Evolutionary conservation across 1,284 basidiomycete species (phyloP), one percentile per base, ranked within the genome.

Genomic region (Leccinum brunneo-olivaceum): DNA sequence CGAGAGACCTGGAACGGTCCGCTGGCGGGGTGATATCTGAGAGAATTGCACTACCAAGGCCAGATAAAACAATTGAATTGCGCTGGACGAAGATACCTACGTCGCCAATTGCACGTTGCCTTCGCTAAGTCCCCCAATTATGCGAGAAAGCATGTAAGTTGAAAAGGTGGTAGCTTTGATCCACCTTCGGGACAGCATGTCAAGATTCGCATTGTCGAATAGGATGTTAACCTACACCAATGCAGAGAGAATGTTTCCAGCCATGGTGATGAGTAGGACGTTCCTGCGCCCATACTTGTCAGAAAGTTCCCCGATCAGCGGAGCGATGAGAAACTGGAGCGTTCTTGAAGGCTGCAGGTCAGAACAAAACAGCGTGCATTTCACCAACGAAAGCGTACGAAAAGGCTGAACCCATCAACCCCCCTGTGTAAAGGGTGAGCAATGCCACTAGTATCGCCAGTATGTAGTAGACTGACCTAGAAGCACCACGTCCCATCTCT

Each of bases 71-170:
- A 8, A 38, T 18, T 3, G 18, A 35, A 36, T 21, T 2, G 23
- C 33, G 36, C 5, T 14, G 5, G 43, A 39, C 18, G 18, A 35
- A 39, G 12, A 27, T 12, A 70, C 80, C 51, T 52, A 85, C 84
- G 85, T 86, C 27, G 85, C 85, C 40, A 89, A 67, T 56, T 89
- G 85, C 10, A 89, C 85, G 54, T 89, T 89, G 39, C 86, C 91
- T 69, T 95, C 91, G 55, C 87, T 90, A 12, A 93, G 68, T 1
- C 91, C 92, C 4, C 91, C 92, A 34, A 95, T 81, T 6, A 93
- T 73, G 20, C 92, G 77, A 10, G 90, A 90, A n/a, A 92, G 72
- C 68, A 92, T 74, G 61, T 90, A 96, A 0, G 87, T 82, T 2
- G 81, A 79, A 57, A 95, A 96, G 0, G 83, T 80, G 1, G 89